Conservation (phyloP, 2,329 filamentous ascomycete species). For the Xylariaceae sp. region DNA sequence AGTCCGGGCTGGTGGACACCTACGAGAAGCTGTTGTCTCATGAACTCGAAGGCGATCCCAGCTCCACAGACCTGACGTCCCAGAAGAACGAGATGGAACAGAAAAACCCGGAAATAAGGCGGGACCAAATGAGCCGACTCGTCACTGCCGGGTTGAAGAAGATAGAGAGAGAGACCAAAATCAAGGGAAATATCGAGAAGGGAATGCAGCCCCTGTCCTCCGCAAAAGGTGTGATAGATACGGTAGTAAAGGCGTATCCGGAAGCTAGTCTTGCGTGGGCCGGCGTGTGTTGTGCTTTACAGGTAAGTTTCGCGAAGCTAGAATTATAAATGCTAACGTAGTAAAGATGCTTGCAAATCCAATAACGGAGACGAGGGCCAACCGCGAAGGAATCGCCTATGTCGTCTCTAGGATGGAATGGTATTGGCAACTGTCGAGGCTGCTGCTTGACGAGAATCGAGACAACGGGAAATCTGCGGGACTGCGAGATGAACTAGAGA, state of each 20-base stretch:
- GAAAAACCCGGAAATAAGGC: constrained; percentile 6
- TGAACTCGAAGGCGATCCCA: constrained; percentile 9
- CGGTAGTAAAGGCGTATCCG: constrained; percentile 37
- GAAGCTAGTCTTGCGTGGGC: constrained; percentile 47
- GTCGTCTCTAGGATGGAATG: constrained; percentile 47
- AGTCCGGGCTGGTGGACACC: constrained; percentile 31
- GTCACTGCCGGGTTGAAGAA: constrained; percentile 38
- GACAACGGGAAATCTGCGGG: no score
- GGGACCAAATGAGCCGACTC: constrained; percentile 41
- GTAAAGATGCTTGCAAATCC: constrained; percentile 42
- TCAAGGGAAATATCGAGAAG: constrained; percentile 35
- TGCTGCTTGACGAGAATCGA: constrained; percentile 36
- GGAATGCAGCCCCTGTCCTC: constrained; percentile 33
- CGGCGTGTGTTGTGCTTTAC: constrained; percentile 42
- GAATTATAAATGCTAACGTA: constrained; percentile 11
- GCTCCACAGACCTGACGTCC: not conserved
- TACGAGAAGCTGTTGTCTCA: constrained; percentile 34
- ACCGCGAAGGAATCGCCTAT: constrained; percentile 44
- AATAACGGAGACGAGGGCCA: constrained; percentile 34
- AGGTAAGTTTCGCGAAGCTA: constrained; percentile 34
- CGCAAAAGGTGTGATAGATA: constrained; percentile 35
- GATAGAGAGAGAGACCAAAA: constrained; percentile 33
- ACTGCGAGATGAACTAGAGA: constrained; percentile 33
- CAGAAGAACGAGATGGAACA: no score
- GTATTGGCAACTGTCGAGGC: constrained; percentile 43